phyloP scores from a whole-genome alignment of 2,329 filamentous ascomycete species.

The Phaeosphaeria sp. region DNA sequence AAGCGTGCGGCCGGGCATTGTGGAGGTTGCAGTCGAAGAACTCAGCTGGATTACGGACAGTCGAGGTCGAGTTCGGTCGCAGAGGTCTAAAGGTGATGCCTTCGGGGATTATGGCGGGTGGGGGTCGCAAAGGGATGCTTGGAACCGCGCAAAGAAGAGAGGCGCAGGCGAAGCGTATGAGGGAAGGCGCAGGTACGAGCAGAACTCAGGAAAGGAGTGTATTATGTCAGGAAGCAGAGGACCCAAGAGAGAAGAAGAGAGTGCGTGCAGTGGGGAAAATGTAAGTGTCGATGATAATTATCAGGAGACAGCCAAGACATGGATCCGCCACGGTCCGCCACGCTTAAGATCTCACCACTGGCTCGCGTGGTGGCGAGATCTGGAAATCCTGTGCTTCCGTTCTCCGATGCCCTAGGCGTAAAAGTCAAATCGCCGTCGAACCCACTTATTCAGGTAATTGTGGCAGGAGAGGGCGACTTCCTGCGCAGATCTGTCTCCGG shows the following conservation, averaged over 20 bases:
- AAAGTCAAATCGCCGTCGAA: conserved; percentile 3
- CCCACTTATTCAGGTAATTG: background rate
- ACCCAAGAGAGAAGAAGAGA: background rate
- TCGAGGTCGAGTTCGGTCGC: background rate
- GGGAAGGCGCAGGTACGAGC: background rate
- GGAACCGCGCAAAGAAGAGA: background rate
- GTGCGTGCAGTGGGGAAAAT: conserved; percentile 10
- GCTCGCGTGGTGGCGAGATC: conserved; percentile 27
- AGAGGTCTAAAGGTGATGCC: background rate
- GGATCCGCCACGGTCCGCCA: conserved; percentile 3
- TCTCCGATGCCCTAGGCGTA: conserved; percentile 15
- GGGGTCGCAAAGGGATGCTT: conserved; percentile 3
- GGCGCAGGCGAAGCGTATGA: background rate
- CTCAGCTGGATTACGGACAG: background rate
- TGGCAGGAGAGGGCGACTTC: no score
- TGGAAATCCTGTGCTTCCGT: conserved; percentile 15
- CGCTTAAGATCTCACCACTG: conserved; percentile 23
- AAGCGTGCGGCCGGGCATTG: conserved; percentile 80
- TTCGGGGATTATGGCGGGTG: background rate
- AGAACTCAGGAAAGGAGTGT: conserved; percentile 18
- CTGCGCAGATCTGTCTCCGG: no score
- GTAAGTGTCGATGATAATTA: conserved; percentile 15
- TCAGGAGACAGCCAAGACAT: conserved; percentile 27
- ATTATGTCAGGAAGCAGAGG: conserved; percentile 12
- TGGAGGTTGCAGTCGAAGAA: conserved; percentile 22